These are phyloP conservation scores for Pythium utonaiense DNA, from an alignment of 352 stramenopile genomes.

Conservation along the genomic window DNA sequence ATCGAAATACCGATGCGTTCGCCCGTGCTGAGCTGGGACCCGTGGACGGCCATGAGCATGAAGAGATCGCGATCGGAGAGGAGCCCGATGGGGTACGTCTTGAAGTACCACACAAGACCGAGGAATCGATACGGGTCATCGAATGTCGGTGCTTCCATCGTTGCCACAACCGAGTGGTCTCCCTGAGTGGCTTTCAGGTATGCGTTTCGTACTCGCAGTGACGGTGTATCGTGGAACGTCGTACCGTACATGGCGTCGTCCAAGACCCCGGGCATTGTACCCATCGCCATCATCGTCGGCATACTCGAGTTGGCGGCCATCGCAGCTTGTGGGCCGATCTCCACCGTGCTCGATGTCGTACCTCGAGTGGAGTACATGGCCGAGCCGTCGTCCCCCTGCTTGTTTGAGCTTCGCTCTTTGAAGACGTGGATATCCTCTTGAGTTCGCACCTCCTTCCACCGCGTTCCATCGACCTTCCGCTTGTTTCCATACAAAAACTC, in stretches of 20 bases:
- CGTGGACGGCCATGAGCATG: slow-evolving; percentile 19
- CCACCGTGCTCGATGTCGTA: slow-evolving; percentile 6
- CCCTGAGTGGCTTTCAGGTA: slow-evolving; percentile 39
- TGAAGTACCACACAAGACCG: slow-evolving; percentile 31
- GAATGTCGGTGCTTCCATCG: slow-evolving; percentile 21
- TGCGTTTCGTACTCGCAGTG: slow-evolving; percentile 33
- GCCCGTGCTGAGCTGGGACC: slow-evolving; percentile 19
- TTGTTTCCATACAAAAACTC: slow-evolving; percentile 31
- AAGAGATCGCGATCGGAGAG: slow-evolving; percentile 44
- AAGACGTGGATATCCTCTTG: slow-evolving; percentile 33
- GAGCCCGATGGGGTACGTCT: slow-evolving; percentile 23
- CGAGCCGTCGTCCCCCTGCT: not conserved
- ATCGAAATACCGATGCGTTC: slow-evolving; percentile 49
- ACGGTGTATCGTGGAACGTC: slow-evolving; percentile 38
- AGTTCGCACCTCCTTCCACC: slow-evolving; percentile 31
- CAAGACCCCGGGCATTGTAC: slow-evolving; percentile 39
- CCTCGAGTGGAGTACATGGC: not conserved
- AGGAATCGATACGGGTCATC: slow-evolving; percentile 38
- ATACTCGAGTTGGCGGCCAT: slow-evolving; percentile 40
- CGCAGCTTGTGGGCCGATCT: slow-evolving; percentile 41
- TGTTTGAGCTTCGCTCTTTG: slow-evolving; percentile 27
- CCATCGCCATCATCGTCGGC: slow-evolving; percentile 30
- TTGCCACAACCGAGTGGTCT: slow-evolving; percentile 29
- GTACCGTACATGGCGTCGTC: slow-evolving; percentile 55
- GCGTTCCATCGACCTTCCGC: slow-evolving; percentile 26